Base-by-base conservation (phyloP, 2,329 filamentous ascomycete genomes). In the Thermothelomyces thermophilus region DNA sequence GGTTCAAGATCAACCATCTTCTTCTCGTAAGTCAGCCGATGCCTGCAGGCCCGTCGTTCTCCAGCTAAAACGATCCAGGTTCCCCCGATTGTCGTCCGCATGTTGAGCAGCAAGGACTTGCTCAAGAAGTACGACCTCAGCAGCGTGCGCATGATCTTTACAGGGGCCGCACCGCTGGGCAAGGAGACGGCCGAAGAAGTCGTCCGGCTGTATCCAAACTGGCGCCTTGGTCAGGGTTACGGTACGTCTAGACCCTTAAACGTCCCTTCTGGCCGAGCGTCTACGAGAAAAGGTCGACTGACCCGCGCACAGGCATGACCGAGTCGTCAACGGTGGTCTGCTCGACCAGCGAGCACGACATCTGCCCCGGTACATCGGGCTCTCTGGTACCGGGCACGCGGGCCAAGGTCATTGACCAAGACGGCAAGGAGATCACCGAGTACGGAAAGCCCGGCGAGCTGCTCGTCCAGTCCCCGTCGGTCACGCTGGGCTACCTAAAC, bases 401-500 rank as follows among this genome's bases (percentile, higher is more conserved):
- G 49, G 84, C 75, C 39, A 84, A 85, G 59, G 69, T 94, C 3
- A 67, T 94, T 16, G 80, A 78, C 4, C 65, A 73, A 1, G 84
- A 90, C 52, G 87, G 86, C 1, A 71, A 73, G 5, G 87, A 93
- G 62, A 75, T 93, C 48, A 84, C 77, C 0, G 76, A 62, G 19
- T 65, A 70, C 57, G 71, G 91, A 54, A 79, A 82, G 40, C 86
- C 84, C 0, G 90, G 90, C 31, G 90, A 96, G 66, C 76, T 96
- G 13, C 74, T 87, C 16, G 78, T 95, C 19, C 86, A 88, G 63
- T 81, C 80, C 0, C 90, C 89, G 0, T 83, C 83, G 1, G 79
- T 94, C 1, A 82, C 86, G 0, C 68, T 95, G 0, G 90, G 90
- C 1, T 96, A 96, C 59, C 70, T 95, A 46, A 86, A 94, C 69